phyloP scores from a whole-genome alignment of 2,329 filamentous ascomycete species.

The Macrophomina phaseolina region DNA sequence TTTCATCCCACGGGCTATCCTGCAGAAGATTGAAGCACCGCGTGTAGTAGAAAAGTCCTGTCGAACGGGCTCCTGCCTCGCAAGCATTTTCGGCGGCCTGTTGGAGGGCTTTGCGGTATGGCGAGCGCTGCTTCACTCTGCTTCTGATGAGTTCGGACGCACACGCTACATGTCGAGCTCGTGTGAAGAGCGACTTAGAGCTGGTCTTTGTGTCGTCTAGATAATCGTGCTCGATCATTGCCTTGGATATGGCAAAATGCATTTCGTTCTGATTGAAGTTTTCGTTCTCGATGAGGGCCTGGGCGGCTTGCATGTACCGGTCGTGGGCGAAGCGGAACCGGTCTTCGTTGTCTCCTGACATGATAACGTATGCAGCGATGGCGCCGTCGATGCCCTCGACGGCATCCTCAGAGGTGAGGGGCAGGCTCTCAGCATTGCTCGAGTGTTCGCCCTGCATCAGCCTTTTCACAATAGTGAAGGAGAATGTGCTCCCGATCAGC shows the following conservation, averaged over 20 bases:
- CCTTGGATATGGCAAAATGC: slow-evolving; percentile 88
- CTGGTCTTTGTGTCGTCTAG: slow-evolving; percentile 61
- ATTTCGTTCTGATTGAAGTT: slow-evolving; percentile 73
- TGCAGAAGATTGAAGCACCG: slow-evolving; percentile 81
- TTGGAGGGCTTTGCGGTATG: slow-evolving; percentile 77
- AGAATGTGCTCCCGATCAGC: slow-evolving; percentile 80
- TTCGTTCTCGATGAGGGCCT: slow-evolving; percentile 62
- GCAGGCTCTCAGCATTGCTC: slow-evolving; percentile 50
- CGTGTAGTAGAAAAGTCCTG: slow-evolving; percentile 81
- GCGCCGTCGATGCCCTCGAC: slow-evolving; percentile 82
- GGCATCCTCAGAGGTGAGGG: slow-evolving; percentile 67
- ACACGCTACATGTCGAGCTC: slow-evolving; percentile 81
- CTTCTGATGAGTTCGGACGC: slow-evolving; percentile 76
- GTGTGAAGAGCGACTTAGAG: slow-evolving; percentile 66
- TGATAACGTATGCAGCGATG: slow-evolving; percentile 79
- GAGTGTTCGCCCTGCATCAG: slow-evolving; percentile 74
- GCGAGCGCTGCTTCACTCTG: slow-evolving; percentile 63
- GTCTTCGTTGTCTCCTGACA: slow-evolving; percentile 83
- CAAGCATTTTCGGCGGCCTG: slow-evolving; percentile 79
- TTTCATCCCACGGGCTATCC: slow-evolving; percentile 75
- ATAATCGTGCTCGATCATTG: slow-evolving; percentile 73
- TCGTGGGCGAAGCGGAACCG: slow-evolving; percentile 87
- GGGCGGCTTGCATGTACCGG: slow-evolving; percentile 78
- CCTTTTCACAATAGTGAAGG: slow-evolving; percentile 78
- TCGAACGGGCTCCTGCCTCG: slow-evolving; percentile 81